Evolutionary conservation across 768 basidiomycete species (phyloP).

Genomic region (Cystobasidium onofrii): DNA sequence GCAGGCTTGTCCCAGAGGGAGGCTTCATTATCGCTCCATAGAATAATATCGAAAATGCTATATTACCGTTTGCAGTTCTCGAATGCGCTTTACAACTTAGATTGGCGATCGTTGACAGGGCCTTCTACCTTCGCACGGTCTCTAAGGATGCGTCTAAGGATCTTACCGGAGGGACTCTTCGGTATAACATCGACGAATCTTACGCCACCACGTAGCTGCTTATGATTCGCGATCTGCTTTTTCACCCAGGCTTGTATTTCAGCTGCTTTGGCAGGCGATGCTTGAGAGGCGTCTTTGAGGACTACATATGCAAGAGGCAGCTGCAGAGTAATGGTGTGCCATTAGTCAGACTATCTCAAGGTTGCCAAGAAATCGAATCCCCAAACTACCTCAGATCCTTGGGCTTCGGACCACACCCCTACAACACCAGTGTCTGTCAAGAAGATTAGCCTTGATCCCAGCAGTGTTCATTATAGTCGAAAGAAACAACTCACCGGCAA

Average conservation of each 20-base stretch:
- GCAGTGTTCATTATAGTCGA: background rate
- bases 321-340: background rate
- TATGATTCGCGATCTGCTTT: constrained; percentile 29
- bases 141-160: constrained; percentile 31
- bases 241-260: constrained; percentile 31
- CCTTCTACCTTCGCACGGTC: constrained; percentile 29
- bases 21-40: too few relatives aligned
- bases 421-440: constrained; percentile 74
- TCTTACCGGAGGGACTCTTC: constrained; percentile 39
- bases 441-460: background rate
- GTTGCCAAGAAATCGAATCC: too few relatives aligned
- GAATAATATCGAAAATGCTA: too few relatives aligned
- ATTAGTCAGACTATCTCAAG: background rate
- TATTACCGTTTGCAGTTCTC: too few relatives aligned
- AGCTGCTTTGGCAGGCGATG: background rate
- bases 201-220: constrained; percentile 33
- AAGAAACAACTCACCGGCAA: constrained; percentile 9
- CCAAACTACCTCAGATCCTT: constrained; percentile 62
- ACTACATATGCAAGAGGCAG: constrained; percentile 27
- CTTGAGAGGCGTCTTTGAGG: constrained; percentile 14
- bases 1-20: too few relatives aligned
- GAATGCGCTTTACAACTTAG: constrained; percentile 1
- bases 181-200: constrained; percentile 32
- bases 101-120: background rate
- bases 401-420: constrained; percentile 58